Conservation (phyloP, 306 rosid genomes). For the Trichosanthes truncata region DNA sequence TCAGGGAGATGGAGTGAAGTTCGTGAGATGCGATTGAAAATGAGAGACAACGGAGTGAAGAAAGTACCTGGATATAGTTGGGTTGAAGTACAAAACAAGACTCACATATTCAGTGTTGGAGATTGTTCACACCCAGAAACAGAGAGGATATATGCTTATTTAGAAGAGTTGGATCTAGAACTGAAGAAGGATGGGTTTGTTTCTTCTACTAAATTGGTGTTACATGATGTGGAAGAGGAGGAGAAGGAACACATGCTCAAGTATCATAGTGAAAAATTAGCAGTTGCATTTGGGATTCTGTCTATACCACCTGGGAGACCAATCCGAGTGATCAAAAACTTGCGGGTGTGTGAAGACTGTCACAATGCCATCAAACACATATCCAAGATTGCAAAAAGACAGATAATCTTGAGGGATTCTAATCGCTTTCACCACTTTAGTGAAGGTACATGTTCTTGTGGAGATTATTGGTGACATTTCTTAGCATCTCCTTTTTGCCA, state of each 20-base stretch:
- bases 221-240: conserved; percentile 92
- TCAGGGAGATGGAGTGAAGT: conserved; percentile 80
- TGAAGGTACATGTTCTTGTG: conserved; percentile 64
- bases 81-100: conserved; percentile 69
- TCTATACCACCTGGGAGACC: conserved; percentile 69
- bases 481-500: not conserved
- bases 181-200: conserved; percentile 71
- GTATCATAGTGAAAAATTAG: conserved; percentile 84
- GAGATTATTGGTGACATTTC: conserved; percentile 65
- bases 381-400: conserved; percentile 69
- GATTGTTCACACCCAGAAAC: conserved; percentile 62
- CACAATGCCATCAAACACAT: conserved; percentile 77
- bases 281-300: conserved; percentile 81
- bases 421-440: conserved; percentile 83
- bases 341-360: conserved; percentile 79
- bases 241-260: conserved; percentile 74
- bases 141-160: conserved; percentile 51
- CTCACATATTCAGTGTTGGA: conserved; percentile 63
- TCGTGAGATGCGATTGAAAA: conserved; percentile 57
- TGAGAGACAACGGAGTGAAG: conserved; percentile 64
- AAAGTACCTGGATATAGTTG: conserved; percentile 83
- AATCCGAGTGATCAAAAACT: conserved; percentile 70
- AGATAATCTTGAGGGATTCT: conserved; percentile 67
- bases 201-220: conserved; percentile 65
- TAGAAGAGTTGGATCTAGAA: conserved; percentile 62